Conservation (phyloP, 768 basidiomycete genomes). For the Trametes punicea region DNA sequence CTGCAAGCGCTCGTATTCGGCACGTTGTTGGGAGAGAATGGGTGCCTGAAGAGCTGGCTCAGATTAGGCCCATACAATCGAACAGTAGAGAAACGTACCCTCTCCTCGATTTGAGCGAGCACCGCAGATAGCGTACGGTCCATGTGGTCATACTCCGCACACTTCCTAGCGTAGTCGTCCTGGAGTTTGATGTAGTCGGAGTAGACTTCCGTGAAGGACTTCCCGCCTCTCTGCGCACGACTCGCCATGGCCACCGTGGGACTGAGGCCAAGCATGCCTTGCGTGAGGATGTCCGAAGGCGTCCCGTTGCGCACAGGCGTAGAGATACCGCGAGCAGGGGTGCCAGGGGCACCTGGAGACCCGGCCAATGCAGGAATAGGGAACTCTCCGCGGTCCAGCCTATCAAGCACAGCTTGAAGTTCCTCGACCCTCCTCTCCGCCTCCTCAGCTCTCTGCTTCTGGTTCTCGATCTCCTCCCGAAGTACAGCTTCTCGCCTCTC, state of each 20-base stretch:
- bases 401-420: constrained; percentile 67
- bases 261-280: constrained; percentile 68
- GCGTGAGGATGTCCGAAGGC: constrained; percentile 41
- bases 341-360: constrained; percentile 20
- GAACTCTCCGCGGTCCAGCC: constrained; percentile 70
- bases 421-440: constrained; percentile 71
- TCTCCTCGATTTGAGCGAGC: constrained; percentile 86
- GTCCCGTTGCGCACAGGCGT: constrained; percentile 40
- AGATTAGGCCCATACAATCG: not conserved
- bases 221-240: constrained; percentile 74
- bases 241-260: constrained; percentile 87
- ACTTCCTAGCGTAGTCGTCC: constrained; percentile 75
- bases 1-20: constrained; percentile 82
- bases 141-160: constrained; percentile 81
- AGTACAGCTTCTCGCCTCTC: constrained; percentile 65
- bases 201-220: constrained; percentile 94
- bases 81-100: constrained; percentile 45
- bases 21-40: constrained; percentile 82
- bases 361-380: constrained; percentile 45
- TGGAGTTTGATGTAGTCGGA: constrained; percentile 85
- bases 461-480: constrained; percentile 68
- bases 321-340: constrained; percentile 36
- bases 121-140: constrained; percentile 76
- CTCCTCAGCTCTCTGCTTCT: constrained; percentile 63
- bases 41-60: constrained; percentile 62